phyloP scores from a whole-genome alignment of 164 flowering plant genomes.

The Berberis vulgaris region DNA sequence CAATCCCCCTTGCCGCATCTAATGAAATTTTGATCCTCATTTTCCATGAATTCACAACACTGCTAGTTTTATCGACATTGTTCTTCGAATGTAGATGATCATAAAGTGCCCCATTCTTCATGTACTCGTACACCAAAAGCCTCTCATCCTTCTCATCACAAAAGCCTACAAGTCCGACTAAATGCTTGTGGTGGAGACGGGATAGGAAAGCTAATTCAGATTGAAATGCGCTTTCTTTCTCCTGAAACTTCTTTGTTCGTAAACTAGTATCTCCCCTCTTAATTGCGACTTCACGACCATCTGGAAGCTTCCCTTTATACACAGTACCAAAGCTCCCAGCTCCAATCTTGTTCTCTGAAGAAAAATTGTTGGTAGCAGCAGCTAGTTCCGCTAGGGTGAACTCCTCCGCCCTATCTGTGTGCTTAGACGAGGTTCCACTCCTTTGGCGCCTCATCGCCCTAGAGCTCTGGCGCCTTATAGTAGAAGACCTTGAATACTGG shows the following conservation, averaged over 20 bases:
- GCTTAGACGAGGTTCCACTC: conserved; percentile 90
- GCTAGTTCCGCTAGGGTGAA: conserved; percentile 61
- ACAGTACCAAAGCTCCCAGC: conserved; percentile 92
- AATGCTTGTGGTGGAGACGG: conserved; percentile 83
- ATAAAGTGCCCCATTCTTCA: conserved; percentile 26
- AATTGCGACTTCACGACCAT: conserved; percentile 88
- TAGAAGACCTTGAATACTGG: conserved; percentile 45
- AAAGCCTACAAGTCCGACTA: conserved; percentile 79
- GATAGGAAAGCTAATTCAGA: conserved; percentile 86
- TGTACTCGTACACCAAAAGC: conserved; percentile 82
- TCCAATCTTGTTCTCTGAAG: conserved; percentile 73
- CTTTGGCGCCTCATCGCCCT: conserved; percentile 72
- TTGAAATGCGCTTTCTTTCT: conserved; percentile 82
- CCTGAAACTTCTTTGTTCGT: conserved; percentile 50
- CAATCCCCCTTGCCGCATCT: conserved; percentile 92
- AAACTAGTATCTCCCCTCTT: conserved; percentile 60
- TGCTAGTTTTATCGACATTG: conserved; percentile 39
- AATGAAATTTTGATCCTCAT: conserved; percentile 70
- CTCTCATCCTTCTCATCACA: conserved; percentile 82
- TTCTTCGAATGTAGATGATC: conserved; percentile 41
- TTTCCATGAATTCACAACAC: conserved; percentile 75
- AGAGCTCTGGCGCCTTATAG: conserved; percentile 68
- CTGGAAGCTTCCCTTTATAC: conserved; percentile 49
- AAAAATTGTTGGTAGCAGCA: conserved; percentile 60
- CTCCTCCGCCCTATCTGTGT: conserved; percentile 71